Evolutionary conservation across 192 early-diverging fungal species (phyloP).

Genomic region (Paraglomus occultum): DNA sequence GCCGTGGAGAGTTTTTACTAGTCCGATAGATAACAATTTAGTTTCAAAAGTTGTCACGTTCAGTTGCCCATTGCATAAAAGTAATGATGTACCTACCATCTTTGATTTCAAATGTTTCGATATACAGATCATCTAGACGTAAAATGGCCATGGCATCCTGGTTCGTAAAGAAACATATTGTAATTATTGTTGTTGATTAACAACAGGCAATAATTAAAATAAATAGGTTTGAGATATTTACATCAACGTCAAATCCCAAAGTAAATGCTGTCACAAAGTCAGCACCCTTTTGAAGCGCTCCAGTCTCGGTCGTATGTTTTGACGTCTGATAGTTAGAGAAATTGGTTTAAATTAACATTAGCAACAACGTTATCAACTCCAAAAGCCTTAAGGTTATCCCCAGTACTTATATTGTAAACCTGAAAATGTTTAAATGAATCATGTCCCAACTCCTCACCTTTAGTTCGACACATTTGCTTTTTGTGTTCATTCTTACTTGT

Average conservation of each 20-base stretch:
- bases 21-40: background rate
- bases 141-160: constrained; percentile 91
- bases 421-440: background rate
- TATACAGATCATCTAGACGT: constrained; percentile 93
- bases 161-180: no score
- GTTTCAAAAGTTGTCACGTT: background rate
- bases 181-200: background rate
- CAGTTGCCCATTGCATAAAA: no score
- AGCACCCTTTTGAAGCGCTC: constrained; percentile 93
- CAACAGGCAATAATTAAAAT: no score
- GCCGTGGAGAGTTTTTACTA: constrained; percentile 86
- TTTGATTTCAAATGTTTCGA: constrained; percentile 98
- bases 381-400: background rate
- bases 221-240: constrained; percentile 34
- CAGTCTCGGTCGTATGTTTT: constrained; percentile 80
- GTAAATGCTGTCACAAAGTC: constrained; percentile 95
- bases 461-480: constrained; percentile 86
- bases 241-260: constrained; percentile 87
- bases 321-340: constrained; percentile 61
- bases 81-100: constrained; percentile 49
- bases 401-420: background rate
- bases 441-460: constrained; percentile 59
- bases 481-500: constrained; percentile 94
- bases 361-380: background rate
- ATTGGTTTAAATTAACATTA: background rate